These are phyloP conservation scores for Candida verbasci DNA, from an alignment of 805 yeast genomes.

Conservation along the genomic window DNA sequence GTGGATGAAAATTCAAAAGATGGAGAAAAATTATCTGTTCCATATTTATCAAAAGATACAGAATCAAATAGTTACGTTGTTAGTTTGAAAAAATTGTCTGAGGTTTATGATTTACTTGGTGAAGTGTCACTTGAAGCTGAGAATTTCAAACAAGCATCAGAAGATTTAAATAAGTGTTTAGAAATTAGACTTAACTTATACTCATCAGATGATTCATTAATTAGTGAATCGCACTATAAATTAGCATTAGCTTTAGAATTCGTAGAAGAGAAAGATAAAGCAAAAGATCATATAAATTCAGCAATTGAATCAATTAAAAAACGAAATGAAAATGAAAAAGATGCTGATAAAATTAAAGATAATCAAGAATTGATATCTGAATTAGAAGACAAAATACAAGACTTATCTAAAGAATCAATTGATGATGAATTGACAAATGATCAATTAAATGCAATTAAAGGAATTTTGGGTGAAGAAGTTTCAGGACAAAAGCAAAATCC, in stretches of 20 bases:
- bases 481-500: conserved; percentile 9
- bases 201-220: conserved; percentile 47
- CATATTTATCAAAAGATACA: conserved; percentile 27
- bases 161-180: conserved; percentile 60
- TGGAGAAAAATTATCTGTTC: conserved; percentile 16
- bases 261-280: conserved; percentile 49
- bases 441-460: conserved; percentile 50
- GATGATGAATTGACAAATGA: conserved; percentile 47
- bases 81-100: conserved; percentile 55
- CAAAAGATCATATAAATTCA: conserved; percentile 49
- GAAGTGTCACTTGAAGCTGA: conserved; percentile 90
- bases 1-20: conserved; percentile 4
- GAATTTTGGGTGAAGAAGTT: conserved; percentile 49
- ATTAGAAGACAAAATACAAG: conserved; percentile 51
- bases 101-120: conserved; percentile 75
- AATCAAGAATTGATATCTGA: conserved; percentile 50
- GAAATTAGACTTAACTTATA: conserved; percentile 50
- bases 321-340: conserved; percentile 36
- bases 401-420: conserved; percentile 51
- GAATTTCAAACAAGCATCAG: conserved; percentile 73
- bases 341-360: conserved; percentile 39
- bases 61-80: conserved; percentile 30
- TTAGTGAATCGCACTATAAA: conserved; percentile 79
- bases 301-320: conserved; percentile 45
- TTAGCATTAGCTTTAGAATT: conserved; percentile 77